Evolutionary conservation across 352 stramenopile species (phyloP).

Genomic region (Phytophthora foliorum): DNA sequence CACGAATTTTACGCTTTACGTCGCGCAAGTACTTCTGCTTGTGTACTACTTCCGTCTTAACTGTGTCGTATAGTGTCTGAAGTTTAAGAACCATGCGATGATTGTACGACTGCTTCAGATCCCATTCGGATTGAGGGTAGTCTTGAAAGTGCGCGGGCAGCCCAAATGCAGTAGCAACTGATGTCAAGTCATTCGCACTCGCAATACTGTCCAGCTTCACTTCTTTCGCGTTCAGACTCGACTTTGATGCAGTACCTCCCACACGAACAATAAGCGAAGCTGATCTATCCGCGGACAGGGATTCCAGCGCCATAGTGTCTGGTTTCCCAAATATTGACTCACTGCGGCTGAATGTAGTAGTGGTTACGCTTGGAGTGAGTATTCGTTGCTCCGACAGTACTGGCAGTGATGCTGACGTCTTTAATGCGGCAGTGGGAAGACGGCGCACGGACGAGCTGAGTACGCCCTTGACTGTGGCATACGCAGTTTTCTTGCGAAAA

Average conservation of each 20-base stretch:
- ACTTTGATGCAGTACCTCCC: constrained; percentile 7
- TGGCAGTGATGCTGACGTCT: constrained; percentile 42
- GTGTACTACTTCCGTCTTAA: constrained; percentile 64
- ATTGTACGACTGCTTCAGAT: constrained; percentile 83
- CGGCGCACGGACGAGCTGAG: constrained; percentile 63
- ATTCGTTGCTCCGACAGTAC: constrained; percentile 28
- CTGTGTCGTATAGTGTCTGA: constrained; percentile 74
- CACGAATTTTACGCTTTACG: constrained; percentile 68
- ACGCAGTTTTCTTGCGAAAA: constrained; percentile 74
- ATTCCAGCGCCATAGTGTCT: background rate
- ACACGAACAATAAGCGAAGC: background rate
- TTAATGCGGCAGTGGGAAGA: constrained; percentile 48
- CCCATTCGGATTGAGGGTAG: constrained; percentile 82
- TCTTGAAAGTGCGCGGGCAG: constrained; percentile 81
- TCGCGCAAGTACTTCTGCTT: constrained; percentile 74
- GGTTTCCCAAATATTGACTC: constrained; percentile 8
- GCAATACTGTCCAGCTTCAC: constrained; percentile 37
- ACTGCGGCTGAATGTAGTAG: constrained; percentile 1
- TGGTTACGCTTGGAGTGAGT: constrained; percentile 1
- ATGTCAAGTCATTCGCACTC: constrained; percentile 27
- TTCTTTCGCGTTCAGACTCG: constrained; percentile 28
- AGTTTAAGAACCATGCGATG: constrained; percentile 82
- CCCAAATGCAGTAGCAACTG: constrained; percentile 60
- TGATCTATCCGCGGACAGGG: constrained; percentile 2
- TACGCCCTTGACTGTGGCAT: constrained; percentile 67